Base-by-base conservation (phyloP, 495 filamentous ascomycete species). In the Trichoderma asperelloides region DNA sequence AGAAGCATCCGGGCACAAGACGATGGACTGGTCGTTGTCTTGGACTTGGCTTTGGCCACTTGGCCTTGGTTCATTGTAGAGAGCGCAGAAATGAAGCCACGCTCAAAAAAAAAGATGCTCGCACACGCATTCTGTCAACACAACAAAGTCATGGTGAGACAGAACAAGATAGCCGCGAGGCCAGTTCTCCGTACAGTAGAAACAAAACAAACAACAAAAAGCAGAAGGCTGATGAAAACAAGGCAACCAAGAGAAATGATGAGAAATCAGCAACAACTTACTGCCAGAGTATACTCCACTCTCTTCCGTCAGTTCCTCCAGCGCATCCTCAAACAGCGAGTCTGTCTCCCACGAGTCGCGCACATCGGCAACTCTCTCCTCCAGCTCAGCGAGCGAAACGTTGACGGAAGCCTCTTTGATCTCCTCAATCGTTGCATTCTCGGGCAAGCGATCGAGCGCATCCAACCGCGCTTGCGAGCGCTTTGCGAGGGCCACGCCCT, bases 271-370 rank as follows among this genome's bases (percentile, higher is more conserved):
- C 30, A 25, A 11, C 63, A 47, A 74, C 71, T 76, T 78, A 85
- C 85, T 80, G 57, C 84, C 81, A 67, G 80, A 79, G 64, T 84
- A 82, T 88, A 80, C 64, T 84, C 82, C 51, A 28, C 28, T 40
- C 39, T 45, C 43, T 45, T 89, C 86, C 57, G 81, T 80, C 40
- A 88, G 75, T 63, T 87, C 79, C 66, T 88, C 87, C 45, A 93
- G 76, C 21, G 85, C 80, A 69, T 90, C 88, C 63, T 88, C 87
- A 69, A 86, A 89, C 8, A 92, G 74, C 27, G 89, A 91, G 63
- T 87, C 81, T 7, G 80, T 82, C 68, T 90, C 89, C 87, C 87
- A 89, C 13, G 81, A 82, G 62, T 89, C 88, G 37, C 76, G 81
- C 0, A 86, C 83, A 37, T 86, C 86, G 64, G 86, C 85, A 64